phyloP scores from a whole-genome alignment of 2,329 filamentous ascomycete genomes.

The Achaetomium macrosporum region DNA sequence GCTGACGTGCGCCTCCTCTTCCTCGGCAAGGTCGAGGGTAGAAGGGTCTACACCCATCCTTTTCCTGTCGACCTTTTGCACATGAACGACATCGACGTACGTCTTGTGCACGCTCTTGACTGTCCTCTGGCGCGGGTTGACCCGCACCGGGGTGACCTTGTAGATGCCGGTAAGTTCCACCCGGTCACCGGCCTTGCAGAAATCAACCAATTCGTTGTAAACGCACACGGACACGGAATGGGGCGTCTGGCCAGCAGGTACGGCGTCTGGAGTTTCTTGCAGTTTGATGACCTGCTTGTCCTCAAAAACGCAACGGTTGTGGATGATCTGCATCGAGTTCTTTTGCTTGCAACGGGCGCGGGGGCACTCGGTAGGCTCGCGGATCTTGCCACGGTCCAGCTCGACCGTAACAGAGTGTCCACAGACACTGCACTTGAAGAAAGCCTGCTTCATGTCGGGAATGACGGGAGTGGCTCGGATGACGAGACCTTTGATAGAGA shows the following conservation, averaged over 20 bases:
- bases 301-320: constrained; percentile 90
- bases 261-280: constrained; percentile 91
- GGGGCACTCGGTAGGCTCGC: constrained; percentile 86
- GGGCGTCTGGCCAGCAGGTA: constrained; percentile 92
- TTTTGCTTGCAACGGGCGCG: constrained; percentile 72
- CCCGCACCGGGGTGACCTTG: constrained; percentile 84
- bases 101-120: constrained; percentile 98
- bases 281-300: constrained; percentile 99
- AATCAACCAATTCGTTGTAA: constrained; percentile 94
- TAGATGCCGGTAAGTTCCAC: constrained; percentile 96
- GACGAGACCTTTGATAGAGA: constrained; percentile 91
- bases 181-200: constrained; percentile 95
- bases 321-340: constrained; percentile 97
- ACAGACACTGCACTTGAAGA: constrained; percentile 93
- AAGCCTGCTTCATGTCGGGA: constrained; percentile 97
- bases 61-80: constrained; percentile 94
- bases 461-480: constrained; percentile 95
- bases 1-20: constrained; percentile 58
- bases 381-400: constrained; percentile 92
- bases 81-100: constrained; percentile 89
- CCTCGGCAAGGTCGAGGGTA: constrained; percentile 78
- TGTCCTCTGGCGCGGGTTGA: constrained; percentile 87
- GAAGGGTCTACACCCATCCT: constrained; percentile 86
- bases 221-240: constrained; percentile 95
- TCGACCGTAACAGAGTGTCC: constrained; percentile 86